These are phyloP conservation scores for Tetraselmis striata DNA, from an alignment of 139 green algal species.

Conservation along the genomic window DNA sequence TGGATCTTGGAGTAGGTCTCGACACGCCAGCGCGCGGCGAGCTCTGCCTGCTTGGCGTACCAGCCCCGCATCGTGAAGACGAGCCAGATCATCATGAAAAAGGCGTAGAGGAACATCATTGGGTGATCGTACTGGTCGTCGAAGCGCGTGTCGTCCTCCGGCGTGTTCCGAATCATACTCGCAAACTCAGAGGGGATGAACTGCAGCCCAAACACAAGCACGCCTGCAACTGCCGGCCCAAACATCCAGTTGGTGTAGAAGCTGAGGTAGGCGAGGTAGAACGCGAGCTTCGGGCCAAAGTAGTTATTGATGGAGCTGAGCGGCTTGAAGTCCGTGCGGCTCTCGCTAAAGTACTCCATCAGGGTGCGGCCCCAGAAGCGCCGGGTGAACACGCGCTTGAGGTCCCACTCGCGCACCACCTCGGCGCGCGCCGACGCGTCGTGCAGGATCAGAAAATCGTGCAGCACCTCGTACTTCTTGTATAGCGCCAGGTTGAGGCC, in stretches of 20 bases:
- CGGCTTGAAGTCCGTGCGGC: slow-evolving; percentile 1
- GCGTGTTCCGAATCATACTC: slow-evolving; percentile 12
- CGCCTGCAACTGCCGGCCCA: slow-evolving; percentile 15
- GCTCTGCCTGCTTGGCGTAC: slow-evolving; percentile 14
- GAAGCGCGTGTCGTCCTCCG: slow-evolving; percentile 1
- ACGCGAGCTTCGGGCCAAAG: slow-evolving; percentile 26
- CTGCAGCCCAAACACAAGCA: slow-evolving; percentile 17
- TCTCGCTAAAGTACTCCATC: slow-evolving; percentile 6
- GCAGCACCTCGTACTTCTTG: slow-evolving; percentile 15
- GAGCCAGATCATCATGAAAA: slow-evolving; percentile 18
- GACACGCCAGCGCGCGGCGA: slow-evolving; percentile 13
- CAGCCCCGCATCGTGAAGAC: slow-evolving; percentile 9
- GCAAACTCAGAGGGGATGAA: slow-evolving; percentile 12
- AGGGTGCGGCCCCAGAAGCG: neutral
- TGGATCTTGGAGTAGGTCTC: slow-evolving; percentile 1
- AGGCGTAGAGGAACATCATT: slow-evolving; percentile 16
- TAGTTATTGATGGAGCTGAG: slow-evolving; percentile 14
- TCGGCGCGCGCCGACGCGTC: neutral
- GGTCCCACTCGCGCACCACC: slow-evolving; percentile 17
- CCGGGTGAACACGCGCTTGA: neutral
- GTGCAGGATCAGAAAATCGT: slow-evolving; percentile 25
- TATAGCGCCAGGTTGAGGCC: slow-evolving; percentile 19
- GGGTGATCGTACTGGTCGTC: slow-evolving; percentile 29
- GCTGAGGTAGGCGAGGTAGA: slow-evolving; percentile 22
- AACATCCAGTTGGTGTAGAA: slow-evolving; percentile 21